These are phyloP conservation scores for Helianthus annuus DNA, from an alignment of 129 eudicot species.

Conservation along the genomic window DNA sequence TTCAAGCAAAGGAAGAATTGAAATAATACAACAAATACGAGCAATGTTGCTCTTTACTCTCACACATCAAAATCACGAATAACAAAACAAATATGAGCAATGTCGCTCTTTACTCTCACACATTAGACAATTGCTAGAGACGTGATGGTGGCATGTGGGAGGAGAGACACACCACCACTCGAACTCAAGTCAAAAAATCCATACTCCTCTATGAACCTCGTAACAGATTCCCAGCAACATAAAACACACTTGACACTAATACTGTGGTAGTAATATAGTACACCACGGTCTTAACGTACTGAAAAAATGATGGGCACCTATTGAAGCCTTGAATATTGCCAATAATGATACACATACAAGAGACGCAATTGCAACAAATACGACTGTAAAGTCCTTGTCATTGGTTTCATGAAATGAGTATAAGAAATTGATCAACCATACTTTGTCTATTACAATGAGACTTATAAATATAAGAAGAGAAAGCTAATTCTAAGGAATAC, in stretches of 20 bases:
- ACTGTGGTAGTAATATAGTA: conserved; percentile 2
- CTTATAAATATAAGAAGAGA: no score
- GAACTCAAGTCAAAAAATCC: conserved; percentile 41
- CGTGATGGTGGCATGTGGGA: not conserved
- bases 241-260: conserved; percentile 54
- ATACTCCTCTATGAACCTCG: conserved; percentile 37
- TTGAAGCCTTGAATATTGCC: conserved; percentile 47
- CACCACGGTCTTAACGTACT: conserved; percentile 33
- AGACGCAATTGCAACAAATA: conserved; percentile 30
- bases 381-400: not conserved
- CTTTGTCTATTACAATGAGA: no score
- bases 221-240: conserved; percentile 49
- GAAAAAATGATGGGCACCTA: conserved; percentile 8
- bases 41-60: not conserved
- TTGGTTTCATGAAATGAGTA: conserved; percentile 13
- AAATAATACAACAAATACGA: not conserved
- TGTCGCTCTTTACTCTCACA: not conserved
- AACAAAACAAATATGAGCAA: not conserved
- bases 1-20: not conserved
- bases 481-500: no score
- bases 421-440: no score
- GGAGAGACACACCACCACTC: conserved; percentile 6
- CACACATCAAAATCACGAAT: not conserved
- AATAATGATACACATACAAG: conserved; percentile 51
- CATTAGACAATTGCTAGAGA: conserved; percentile 23